phyloP scores from a whole-genome alignment of 805 yeast species.

The Zygosaccharomyces gambellarensis region DNA sequence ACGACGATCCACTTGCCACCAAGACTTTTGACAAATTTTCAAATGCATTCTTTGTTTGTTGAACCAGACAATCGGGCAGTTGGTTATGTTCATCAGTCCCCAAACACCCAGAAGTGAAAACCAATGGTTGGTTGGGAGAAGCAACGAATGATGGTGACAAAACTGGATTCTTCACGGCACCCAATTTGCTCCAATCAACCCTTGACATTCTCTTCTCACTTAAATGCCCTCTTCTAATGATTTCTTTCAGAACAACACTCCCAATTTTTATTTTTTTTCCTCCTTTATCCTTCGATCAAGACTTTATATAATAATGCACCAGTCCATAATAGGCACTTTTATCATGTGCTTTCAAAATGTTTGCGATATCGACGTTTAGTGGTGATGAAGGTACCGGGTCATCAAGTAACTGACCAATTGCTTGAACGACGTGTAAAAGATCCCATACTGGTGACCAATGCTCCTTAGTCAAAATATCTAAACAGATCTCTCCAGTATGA shows the following conservation, averaged over 20 bases:
- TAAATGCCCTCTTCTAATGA: not conserved
- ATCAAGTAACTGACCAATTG: conserved; percentile 51
- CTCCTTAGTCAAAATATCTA: conserved; percentile 51
- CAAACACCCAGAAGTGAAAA: conserved; percentile 46
- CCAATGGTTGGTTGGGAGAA: conserved; percentile 36
- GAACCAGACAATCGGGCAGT: conserved; percentile 41
- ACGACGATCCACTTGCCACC: conserved; percentile 42
- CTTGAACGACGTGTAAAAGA: conserved; percentile 48
- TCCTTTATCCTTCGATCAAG: not conserved
- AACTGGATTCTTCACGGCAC: conserved; percentile 28
- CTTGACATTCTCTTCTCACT: conserved; percentile 14
- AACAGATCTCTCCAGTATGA: conserved; percentile 62
- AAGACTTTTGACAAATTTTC: conserved; percentile 41
- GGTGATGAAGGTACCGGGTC: conserved; percentile 73
- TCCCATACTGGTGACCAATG: conserved; percentile 78
- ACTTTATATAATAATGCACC: conserved; percentile 36
- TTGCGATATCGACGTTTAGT: conserved; percentile 64
- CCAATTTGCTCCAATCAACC: conserved; percentile 36
- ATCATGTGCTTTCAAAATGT: conserved; percentile 48
- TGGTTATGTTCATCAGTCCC: conserved; percentile 41
- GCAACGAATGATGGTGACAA: conserved; percentile 38
- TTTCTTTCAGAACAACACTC: too few relatives aligned
- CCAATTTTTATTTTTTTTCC: not conserved
- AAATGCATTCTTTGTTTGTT: conserved; percentile 45
- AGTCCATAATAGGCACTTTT: conserved; percentile 39